Base-by-base conservation (phyloP, 495 filamentous ascomycete genomes). In the Lindgomyces ingoldianus region DNA sequence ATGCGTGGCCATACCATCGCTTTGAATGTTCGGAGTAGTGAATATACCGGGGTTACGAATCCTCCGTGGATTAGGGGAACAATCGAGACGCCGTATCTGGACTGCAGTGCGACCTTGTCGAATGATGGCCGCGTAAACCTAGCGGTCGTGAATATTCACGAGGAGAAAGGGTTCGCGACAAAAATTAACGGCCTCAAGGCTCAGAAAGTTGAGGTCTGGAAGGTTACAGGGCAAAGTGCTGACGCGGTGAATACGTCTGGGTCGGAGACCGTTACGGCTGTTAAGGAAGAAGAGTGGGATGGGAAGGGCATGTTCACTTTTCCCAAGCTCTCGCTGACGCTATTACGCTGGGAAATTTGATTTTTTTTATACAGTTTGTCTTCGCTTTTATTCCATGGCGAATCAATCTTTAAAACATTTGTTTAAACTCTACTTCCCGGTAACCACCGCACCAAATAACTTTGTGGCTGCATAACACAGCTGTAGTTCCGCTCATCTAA, bases 1-100 rank as follows among this genome's bases (percentile, higher is more conserved):
- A 92, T 91, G 89, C 83, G 87, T 25, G 89, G 89, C 4, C 80
- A 81, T 72, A 87, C 85, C 0, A 70, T 93, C 12, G 81, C 79
- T 9, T 74, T 82, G 26, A 84, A 91, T 75, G 80, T 90, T 12
- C 76, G 79, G 12, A 79, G 78, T 64, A 77, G 76, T 0, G 79
- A 79, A 4, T 91, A 89, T 69, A 79, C 81, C 53, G 89, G 89
- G 3, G 77, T 77, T 46, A 91, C 87, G 4, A 74, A 81, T 42
- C 88, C 89, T 10, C 74, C 71, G 36, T 91, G 87, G 87, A 72
- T 91, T 16, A 76, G 84, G 42, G 80, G 80, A 3, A 79, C 83
- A 4, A 78, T 88, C 70, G 85, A 88, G 53, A 85, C 85, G 0
- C 85, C 88, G 10, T 89, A 81, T 82, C 67, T 92, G 64, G 89